These are phyloP conservation scores for Colletotrichum navitas DNA, from an alignment of 2,329 filamentous ascomycete genomes.

Conservation along the genomic window DNA sequence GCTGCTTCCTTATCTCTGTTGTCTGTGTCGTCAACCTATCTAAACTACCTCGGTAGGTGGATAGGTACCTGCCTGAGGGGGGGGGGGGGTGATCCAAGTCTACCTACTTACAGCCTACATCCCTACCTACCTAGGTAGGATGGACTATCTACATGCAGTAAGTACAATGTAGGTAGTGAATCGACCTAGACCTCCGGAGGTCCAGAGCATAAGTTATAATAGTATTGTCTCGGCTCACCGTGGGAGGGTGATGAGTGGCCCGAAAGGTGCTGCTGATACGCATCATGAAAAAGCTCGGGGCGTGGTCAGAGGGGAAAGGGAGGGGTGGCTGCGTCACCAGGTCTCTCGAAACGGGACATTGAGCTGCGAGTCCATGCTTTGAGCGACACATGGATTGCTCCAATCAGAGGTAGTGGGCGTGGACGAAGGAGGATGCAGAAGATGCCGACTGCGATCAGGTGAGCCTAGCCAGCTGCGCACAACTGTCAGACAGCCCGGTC, in stretches of 20 bases:
- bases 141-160: not conserved
- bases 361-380: constrained; percentile 18
- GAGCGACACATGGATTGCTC: not conserved
- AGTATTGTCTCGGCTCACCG: constrained; percentile 21
- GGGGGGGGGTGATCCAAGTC: not conserved
- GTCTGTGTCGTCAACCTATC: not conserved
- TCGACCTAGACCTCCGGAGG: not conserved
- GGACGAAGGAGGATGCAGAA: not conserved
- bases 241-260: constrained; percentile 11
- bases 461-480: not conserved
- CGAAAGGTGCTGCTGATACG: constrained; percentile 17
- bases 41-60: too few species aligned
- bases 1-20: constrained; percentile 15
- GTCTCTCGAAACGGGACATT: not conserved
- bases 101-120: not conserved
- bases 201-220: not conserved
- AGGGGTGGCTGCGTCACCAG: not conserved
- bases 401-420: constrained; percentile 21
- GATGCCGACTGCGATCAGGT: not conserved
- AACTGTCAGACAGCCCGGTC: not conserved
- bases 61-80: not conserved
- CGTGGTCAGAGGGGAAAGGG: constrained; percentile 9
- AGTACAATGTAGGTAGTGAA: not conserved
- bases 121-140: too few species aligned
- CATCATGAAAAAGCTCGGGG: constrained; percentile 40